Evolutionary conservation across 164 flowering plant species (phyloP).

Genomic region (Buxus sempervirens): DNA sequence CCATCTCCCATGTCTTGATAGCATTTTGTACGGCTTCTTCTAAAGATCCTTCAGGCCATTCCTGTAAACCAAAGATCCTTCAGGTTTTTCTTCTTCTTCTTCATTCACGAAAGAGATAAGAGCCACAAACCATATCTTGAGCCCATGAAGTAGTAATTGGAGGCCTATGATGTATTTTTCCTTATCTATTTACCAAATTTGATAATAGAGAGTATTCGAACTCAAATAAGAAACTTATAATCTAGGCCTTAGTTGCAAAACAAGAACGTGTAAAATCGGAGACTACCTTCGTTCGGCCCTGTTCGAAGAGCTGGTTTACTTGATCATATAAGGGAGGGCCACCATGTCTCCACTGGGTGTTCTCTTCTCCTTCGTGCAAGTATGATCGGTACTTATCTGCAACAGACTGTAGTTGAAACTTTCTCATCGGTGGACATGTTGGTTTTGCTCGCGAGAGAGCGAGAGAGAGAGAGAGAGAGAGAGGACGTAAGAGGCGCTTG

Average conservation of each 20-base stretch:
- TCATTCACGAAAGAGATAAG: too few relatives aligned
- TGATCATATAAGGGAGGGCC: slow-evolving; percentile 59
- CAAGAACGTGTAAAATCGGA: neutral
- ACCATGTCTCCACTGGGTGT: slow-evolving; percentile 73
- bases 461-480: slow-evolving; percentile 1
- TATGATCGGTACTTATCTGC: slow-evolving; percentile 61
- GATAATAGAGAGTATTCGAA: too few relatives aligned
- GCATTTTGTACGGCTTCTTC: slow-evolving; percentile 84
- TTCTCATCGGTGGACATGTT: neutral
- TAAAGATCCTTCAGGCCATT: slow-evolving; percentile 53
- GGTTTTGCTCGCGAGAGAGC: too few relatives aligned
- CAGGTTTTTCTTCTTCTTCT: too few relatives aligned
- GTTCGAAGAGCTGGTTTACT: slow-evolving; percentile 70
- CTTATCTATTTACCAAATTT: too few relatives aligned
- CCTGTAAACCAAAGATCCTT: slow-evolving; percentile 19
- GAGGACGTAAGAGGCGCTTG: neutral
- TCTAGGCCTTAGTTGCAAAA: too few relatives aligned
- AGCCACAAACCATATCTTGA: too few relatives aligned
- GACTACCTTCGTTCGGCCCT: slow-evolving; percentile 68
- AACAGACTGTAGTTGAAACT: slow-evolving; percentile 2
- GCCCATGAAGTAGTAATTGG: too few relatives aligned
- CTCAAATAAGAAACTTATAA: too few relatives aligned
- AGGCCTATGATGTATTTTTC: too few relatives aligned
- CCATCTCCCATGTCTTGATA: slow-evolving; percentile 94
- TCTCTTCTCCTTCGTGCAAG: slow-evolving; percentile 46